Conservation (phyloP, 176 grass and related monocot genomes). For the Ananas comosus region DNA sequence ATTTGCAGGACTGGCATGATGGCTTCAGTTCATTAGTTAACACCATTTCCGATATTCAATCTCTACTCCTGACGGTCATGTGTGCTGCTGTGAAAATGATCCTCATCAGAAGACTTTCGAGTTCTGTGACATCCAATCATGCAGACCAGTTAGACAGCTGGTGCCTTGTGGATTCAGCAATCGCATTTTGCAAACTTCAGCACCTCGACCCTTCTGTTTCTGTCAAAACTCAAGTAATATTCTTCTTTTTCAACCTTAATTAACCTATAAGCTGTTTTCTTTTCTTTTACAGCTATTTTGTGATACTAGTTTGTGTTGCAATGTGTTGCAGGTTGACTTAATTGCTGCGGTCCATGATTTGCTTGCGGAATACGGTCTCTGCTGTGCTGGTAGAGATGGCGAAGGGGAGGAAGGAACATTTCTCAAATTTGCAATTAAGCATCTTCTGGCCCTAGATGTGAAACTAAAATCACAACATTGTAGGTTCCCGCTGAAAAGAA, state of each 20-base stretch:
- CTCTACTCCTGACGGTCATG: constrained; percentile 74
- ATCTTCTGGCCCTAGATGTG: constrained; percentile 88
- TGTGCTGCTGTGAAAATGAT: constrained; percentile 66
- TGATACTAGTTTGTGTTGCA: constrained; percentile 20
- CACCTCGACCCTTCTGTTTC: constrained; percentile 77
- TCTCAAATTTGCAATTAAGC: constrained; percentile 93
- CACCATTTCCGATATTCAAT: constrained; percentile 65
- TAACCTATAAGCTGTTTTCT: background rate
- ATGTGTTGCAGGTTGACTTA: constrained; percentile 69
- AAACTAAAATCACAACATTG: constrained; percentile 83
- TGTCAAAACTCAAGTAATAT: constrained; percentile 71
- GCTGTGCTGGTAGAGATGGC: constrained; percentile 65
- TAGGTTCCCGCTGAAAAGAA: constrained; percentile 24
- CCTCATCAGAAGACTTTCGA: constrained; percentile 49
- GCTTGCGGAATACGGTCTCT: constrained; percentile 91
- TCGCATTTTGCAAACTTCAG: constrained; percentile 95
- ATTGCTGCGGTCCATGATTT: constrained; percentile 87
- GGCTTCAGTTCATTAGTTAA: constrained; percentile 40
- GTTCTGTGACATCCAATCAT: constrained; percentile 38
- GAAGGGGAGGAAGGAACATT: constrained; percentile 84
- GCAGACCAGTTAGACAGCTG: constrained; percentile 59
- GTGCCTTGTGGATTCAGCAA: constrained; percentile 79
- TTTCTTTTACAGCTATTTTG: background rate
- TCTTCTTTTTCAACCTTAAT: background rate
- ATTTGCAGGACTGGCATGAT: constrained; percentile 53